phyloP scores from a whole-genome alignment of 2,329 filamentous ascomycete genomes.

The Xylaria sp. region DNA sequence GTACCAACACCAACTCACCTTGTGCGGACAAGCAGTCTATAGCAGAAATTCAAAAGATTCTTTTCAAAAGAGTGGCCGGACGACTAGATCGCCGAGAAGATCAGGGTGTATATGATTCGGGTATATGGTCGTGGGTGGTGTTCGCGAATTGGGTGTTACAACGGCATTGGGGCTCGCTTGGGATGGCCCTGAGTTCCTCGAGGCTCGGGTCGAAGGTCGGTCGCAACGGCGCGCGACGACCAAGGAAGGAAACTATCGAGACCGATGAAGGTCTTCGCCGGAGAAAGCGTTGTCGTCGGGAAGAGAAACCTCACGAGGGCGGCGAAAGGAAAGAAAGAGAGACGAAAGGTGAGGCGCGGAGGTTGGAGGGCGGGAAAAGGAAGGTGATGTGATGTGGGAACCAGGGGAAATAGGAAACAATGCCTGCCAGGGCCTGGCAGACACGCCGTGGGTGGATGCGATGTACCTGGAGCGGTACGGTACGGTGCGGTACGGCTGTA shows the following conservation, averaged over 20 bases:
- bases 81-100: constrained; percentile 42
- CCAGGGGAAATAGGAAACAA: constrained; percentile 41
- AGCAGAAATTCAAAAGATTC: constrained; percentile 22
- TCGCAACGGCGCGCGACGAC: constrained; percentile 30
- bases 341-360: constrained; percentile 41
- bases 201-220: constrained; percentile 35
- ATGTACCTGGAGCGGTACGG: constrained; percentile 4
- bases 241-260: constrained; percentile 33
- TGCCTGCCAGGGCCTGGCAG: constrained; percentile 15
- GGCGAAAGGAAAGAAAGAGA: constrained; percentile 41
- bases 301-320: constrained; percentile 42
- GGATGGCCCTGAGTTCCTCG: constrained; percentile 32
- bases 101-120: constrained; percentile 26
- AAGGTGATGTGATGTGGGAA: constrained; percentile 30
- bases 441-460: background rate
- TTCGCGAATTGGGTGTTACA: constrained; percentile 37
- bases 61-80: constrained; percentile 45
- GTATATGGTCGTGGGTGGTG: constrained; percentile 34
- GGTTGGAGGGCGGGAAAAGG: constrained; percentile 37
- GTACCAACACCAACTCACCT: constrained; percentile 32
- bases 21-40: constrained; percentile 37
- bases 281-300: constrained; percentile 40
- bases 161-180: constrained; percentile 38
- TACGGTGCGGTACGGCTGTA: constrained; percentile 14
- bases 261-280: constrained; percentile 35